Conservation (phyloP, 2,329 filamentous ascomycete species). For the Cylindrodendrum hubeiense region DNA sequence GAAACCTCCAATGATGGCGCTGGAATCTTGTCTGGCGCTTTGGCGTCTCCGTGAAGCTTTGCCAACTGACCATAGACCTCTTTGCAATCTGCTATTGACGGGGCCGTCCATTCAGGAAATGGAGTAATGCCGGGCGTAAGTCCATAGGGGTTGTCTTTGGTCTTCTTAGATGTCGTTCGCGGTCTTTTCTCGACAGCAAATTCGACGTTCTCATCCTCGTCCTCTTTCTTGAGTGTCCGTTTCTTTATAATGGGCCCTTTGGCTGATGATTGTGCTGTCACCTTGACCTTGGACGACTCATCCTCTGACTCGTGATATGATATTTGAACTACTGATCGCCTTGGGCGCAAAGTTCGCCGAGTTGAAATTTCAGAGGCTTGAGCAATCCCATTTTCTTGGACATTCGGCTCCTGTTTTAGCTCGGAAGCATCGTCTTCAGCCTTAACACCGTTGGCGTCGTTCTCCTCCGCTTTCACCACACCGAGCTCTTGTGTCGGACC, state of each 20-base stretch:
- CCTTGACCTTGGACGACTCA: constrained; percentile 15
- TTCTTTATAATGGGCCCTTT: constrained; percentile 11
- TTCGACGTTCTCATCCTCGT: constrained; percentile 22
- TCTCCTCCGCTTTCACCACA: neutral
- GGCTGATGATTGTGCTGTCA: neutral
- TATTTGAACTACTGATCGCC: neutral
- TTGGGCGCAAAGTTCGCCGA: constrained; percentile 18
- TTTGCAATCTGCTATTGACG: constrained; percentile 38
- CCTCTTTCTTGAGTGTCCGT: constrained; percentile 29
- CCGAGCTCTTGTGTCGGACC: neutral
- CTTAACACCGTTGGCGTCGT: neutral
- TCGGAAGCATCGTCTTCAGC: neutral
- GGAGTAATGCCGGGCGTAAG: constrained; percentile 44
- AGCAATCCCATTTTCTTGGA: neutral
- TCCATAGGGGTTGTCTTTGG: constrained; percentile 43
- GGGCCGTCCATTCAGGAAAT: constrained; percentile 41
- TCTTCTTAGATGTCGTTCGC: constrained; percentile 38
- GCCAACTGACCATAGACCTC: constrained; percentile 39
- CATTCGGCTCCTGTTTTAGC: neutral
- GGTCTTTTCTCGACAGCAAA: constrained; percentile 20
- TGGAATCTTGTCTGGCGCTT: constrained; percentile 43
- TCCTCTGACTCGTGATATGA: constrained; percentile 40
- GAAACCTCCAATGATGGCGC: constrained; percentile 44
- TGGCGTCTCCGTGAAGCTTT: constrained; percentile 40
- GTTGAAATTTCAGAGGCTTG: neutral